phyloP scores from a whole-genome alignment of 257 asterid species.

The Rehmannia glutinosa region DNA sequence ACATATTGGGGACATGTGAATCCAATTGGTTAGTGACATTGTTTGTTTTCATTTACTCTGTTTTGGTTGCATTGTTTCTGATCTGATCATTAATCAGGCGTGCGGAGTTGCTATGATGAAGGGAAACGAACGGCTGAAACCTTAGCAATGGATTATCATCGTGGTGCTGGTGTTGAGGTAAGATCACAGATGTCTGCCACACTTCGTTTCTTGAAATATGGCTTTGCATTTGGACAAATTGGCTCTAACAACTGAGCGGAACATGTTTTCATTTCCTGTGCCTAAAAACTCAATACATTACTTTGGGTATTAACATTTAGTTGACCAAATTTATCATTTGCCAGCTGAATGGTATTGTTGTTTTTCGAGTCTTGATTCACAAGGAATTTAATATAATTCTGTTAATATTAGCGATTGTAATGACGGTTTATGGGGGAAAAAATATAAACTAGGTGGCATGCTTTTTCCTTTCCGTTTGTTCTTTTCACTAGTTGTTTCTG shows the following conservation, averaged over 20 bases:
- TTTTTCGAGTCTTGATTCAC: neutral
- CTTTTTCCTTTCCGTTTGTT: neutral
- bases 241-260: no score
- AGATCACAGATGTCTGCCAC: neutral
- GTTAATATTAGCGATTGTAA: neutral
- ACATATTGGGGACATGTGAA: slow-evolving; percentile 98
- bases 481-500: neutral
- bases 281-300: neutral
- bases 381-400: neutral
- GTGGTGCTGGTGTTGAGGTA: slow-evolving; percentile 92
- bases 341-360: neutral
- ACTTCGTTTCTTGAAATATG: neutral
- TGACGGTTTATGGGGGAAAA: neutral
- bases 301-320: neutral
- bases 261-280: neutral
- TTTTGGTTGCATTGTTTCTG: slow-evolving; percentile 6
- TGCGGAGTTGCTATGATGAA: slow-evolving; percentile 92
- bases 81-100: slow-evolving; percentile 44
- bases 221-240: neutral
- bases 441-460: neutral
- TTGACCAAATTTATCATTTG: neutral
- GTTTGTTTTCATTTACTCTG: neutral
- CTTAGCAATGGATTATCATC: slow-evolving; percentile 95
- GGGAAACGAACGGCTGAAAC: slow-evolving; percentile 96
- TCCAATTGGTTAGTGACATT: slow-evolving; percentile 63